A percentile compares a stretch with the other conserved stretches of the same genome.
Conservation (phyloP, 2,329 filamentous ascomycete species). For the Xylariales sp. region DNA sequence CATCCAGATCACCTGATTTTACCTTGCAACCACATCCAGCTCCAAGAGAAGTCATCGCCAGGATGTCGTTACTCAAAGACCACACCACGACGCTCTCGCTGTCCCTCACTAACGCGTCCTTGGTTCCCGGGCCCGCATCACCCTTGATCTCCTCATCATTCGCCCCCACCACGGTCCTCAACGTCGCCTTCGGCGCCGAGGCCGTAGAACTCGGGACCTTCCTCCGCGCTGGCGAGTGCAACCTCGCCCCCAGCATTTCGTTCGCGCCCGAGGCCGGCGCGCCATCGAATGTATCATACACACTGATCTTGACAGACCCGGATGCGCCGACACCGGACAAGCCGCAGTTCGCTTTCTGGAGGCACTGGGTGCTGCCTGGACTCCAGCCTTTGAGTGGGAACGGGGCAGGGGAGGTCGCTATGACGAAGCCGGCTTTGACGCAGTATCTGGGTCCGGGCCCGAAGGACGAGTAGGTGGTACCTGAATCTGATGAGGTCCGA, state of each 20-base stretch:
- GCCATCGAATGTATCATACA: constrained; percentile 31
- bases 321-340: constrained; percentile 52
- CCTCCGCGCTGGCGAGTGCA: constrained; percentile 33
- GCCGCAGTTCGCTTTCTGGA: constrained; percentile 50
- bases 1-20: too few relatives aligned
- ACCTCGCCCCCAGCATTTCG: constrained; percentile 28
- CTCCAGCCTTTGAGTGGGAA: constrained; percentile 26
- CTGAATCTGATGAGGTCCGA: not conserved
- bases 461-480: constrained; percentile 37
- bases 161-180: constrained; percentile 34
- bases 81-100: constrained; percentile 19
- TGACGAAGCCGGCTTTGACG: constrained; percentile 30
- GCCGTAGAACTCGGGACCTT: constrained; percentile 32
- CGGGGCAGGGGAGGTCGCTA: constrained; percentile 16
- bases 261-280: constrained; percentile 30
- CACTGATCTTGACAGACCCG: constrained; percentile 46
- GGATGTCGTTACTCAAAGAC: constrained; percentile 17
- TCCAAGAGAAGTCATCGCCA: not conserved
- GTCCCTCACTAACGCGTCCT: constrained; percentile 31
- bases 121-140: constrained; percentile 36
- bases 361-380: constrained; percentile 46
- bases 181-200: constrained; percentile 31
- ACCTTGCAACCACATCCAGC: too few relatives aligned
- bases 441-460: constrained; percentile 40
- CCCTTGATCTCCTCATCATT: constrained; percentile 37